Conservation (phyloP, 257 asterid genomes). For the Echites panduratus region DNA sequence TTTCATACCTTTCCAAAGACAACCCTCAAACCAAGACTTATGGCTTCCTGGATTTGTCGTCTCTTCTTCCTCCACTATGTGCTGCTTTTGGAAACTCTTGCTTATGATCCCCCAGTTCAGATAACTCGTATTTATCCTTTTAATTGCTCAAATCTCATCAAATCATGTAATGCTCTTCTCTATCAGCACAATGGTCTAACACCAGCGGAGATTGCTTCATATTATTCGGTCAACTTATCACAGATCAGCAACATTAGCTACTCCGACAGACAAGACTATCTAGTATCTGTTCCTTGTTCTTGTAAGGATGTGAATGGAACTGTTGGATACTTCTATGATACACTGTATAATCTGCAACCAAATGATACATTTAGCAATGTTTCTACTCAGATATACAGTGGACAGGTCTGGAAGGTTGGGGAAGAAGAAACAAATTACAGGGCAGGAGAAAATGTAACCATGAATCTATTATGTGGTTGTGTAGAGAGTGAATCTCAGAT, state of each 20-base stretch:
- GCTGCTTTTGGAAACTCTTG: neutral
- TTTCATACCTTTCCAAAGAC: constrained; percentile 11
- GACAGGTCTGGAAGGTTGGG: constrained; percentile 47
- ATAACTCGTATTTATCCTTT: constrained; percentile 30
- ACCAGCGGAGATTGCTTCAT: constrained; percentile 31
- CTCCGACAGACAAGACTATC: constrained; percentile 32
- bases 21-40: constrained; percentile 25
- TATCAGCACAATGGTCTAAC: constrained; percentile 49
- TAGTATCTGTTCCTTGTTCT: constrained; percentile 52
- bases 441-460: constrained; percentile 22
- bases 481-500: constrained; percentile 40
- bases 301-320: constrained; percentile 48
- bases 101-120: constrained; percentile 16
- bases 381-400: constrained; percentile 43
- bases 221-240: constrained; percentile 45
- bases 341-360: constrained; percentile 28
- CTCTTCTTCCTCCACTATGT: constrained; percentile 23
- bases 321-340: constrained; percentile 54
- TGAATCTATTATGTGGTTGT: constrained; percentile 72
- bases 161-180: constrained; percentile 49
- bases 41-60: constrained; percentile 34
- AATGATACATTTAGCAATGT: constrained; percentile 37
- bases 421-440: constrained; percentile 25
- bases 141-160: constrained; percentile 32
- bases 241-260: constrained; percentile 26